Evolutionary conservation across 106 monocot species (phyloP).

Genomic region (Narthecium ossifragum): DNA sequence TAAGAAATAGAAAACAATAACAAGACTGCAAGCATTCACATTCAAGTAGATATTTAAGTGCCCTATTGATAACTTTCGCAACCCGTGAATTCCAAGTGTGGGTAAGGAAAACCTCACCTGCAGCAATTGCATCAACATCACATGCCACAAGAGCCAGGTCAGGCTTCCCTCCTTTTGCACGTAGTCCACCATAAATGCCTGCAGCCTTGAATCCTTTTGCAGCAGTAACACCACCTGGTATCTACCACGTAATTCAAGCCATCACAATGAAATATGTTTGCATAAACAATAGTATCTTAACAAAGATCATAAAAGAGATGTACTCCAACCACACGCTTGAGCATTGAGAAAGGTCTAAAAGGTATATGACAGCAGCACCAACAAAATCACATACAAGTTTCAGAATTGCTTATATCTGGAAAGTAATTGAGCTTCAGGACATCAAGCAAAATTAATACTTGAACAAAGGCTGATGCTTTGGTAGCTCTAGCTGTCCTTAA

Average conservation of each 20-base stretch:
- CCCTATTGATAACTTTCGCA: no score
- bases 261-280: not conserved
- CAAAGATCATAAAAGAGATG: not conserved
- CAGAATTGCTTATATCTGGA: not conserved
- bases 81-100: no score
- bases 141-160: conserved; percentile 90
- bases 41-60: no score
- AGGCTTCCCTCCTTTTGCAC: conserved; percentile 76
- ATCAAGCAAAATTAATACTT: not conserved
- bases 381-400: no score
- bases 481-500: no score
- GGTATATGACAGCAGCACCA: no score
- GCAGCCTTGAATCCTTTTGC: conserved; percentile 93
- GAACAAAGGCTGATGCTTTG: no score
- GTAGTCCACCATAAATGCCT: conserved; percentile 75
- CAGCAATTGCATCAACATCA: conserved; percentile 75
- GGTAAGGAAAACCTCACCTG: conserved; percentile 31
- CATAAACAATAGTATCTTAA: not conserved
- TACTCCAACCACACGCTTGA: not conserved
- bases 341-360: no score
- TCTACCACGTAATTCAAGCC: conserved; percentile 19
- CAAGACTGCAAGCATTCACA: no score
- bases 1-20: no score
- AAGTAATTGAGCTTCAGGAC: not conserved
- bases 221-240: conserved; percentile 86